Base-by-base conservation (phyloP, 768 basidiomycete species). In the Tulasnella sp. region DNA sequence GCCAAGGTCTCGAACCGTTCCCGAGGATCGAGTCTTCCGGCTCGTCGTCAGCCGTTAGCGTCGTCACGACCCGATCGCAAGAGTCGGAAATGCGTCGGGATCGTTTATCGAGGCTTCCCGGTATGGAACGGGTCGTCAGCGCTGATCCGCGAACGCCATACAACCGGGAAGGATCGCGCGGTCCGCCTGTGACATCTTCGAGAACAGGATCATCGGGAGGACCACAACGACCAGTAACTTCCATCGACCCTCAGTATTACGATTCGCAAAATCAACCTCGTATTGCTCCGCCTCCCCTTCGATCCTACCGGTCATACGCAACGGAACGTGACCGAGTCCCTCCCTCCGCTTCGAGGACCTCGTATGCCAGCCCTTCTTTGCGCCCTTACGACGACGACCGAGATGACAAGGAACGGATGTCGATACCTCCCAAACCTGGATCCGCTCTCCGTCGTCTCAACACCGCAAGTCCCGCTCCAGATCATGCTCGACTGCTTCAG, bases 401-500 rank as follows among this genome's bases (percentile, higher is more conserved):
- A 29, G 52, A 59, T 14, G 26, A 59, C 11, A 32, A 59, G 52
- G 40, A 40, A 40, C 42, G 42, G 16, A 19, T 52, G 19, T 29
- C 52, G 26, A 22, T 59, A 5, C 52, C 52, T 22, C 52, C 52
- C 22, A 59, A 59, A 32, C 52, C 52, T 5, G 52, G 52, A 9
- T 59, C 52, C 1, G 52, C 52, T 22, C 52, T 59, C 1, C 52
- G 52, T 32, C 52, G 52, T 9, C 52, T 59, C 67, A 69, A 52
- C 22, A 41, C 67, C 16, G 44, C 67, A 44, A 40, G 67, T 32
- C 32, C 40, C 9, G 64, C 64, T 16, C 64, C 34, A 3, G 90
- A 92, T 75, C 92, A 92, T 75, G 82, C 86, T 0, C 81, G 84
- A n/a, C 79, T 94, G 62, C 87, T 93, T 85, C 75, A 87, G 26